Base-by-base conservation (phyloP, 2,329 filamentous ascomycete species). In the Fusarium decemcellulare region DNA sequence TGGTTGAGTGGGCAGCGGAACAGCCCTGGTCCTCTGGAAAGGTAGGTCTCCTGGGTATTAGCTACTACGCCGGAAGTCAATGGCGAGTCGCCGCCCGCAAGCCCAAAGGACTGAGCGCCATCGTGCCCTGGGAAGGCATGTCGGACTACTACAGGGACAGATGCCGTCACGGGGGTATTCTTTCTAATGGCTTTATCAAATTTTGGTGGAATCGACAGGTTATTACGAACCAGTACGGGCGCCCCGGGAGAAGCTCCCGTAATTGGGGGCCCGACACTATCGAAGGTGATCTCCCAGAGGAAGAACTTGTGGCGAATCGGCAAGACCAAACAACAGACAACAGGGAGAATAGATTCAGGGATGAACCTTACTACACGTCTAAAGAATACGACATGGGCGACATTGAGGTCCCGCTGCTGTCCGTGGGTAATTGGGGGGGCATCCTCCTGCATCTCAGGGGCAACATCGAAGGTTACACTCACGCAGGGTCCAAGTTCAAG, bases 381-480 rank as follows among this genome's bases (percentile, higher is more conserved):
- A 91, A 89, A 71, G 90, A 92, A 52, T 92, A 90, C 70, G 81
- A 87, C 48, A 81, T 91, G 75, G 85, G 81, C 15, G 89, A 93
- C 64, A 92, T 93, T 42, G 82, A 91, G 61, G 90, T 92, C 0
- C 91, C 91, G 0, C 72, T 93, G 0, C 83, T 93, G 0, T 88
- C 85, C 0, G 91, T 93, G 0, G 91, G 86, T 0, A 93, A 93
- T 76, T 92, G 90, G 90, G 91, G 90, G 11, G 90, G 90, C 2
- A 93, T 93, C 50, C 77, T 90, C 5, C 83, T 93, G 2, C 91
- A 93, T 70, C 82, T 93, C 6, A 84, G 91, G 8, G 91, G 91
- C 3, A 93, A 93, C 68, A 83, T 93, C 8, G 84, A 91, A 71
- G 91, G 91, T 0, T 93, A 86, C 60, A 80, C 81, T 2, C 83